Evolutionary conservation across 1,284 basidiomycete species (phyloP), one percentile per base, ranked within the genome.

Genomic region (Ceratobasidium sp.): DNA sequence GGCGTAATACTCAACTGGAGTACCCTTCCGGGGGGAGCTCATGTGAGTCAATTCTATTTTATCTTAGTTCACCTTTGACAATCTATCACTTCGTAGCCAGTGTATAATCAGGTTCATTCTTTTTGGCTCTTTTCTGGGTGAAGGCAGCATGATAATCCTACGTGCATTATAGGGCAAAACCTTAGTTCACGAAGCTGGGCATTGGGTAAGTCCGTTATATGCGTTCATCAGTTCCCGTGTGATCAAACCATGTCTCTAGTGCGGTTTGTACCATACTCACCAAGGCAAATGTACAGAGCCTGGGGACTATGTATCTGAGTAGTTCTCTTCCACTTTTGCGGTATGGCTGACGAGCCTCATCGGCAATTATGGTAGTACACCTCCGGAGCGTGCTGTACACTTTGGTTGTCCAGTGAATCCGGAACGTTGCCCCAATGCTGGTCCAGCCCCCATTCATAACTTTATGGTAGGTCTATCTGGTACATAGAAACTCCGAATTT

Each of bases 1-100:
- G 57, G 57, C 24, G 57, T 60, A n/a, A 33, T 60, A 3, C 19
- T 60, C 31, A 33, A 60, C 11, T 60, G 57, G 57, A 60, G 41
- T 36, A 60, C 57, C 17, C 36, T 29, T 33, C 57, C 57, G 2
- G 57, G 57, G 4, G 57, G 57, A 15, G 7, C 19, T 36, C 31
- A n/a, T 4, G 57, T 60, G n/a, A 33, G 57, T 14, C 6, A n/a
- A 41, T 27, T 27, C 27, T 27, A 2, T 4, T 24, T 56, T n/a
- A n/a, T 29, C n/a, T 6, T 8, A 7, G 15, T 8, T 29, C 29
- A 27, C 54, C 54, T 56, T 17, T 41, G 6, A 41, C 36, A 4
- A 11, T 41, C 11, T 41, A 41, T 41, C n/a, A 41, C 36, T 41
- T 11, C 36, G 6, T 11, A 41, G 36, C 11, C 6, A 11, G 36